These are phyloP conservation scores for Stenogyne calaminthoides DNA, from an alignment of 305 asterid species.

Conservation along the genomic window DNA sequence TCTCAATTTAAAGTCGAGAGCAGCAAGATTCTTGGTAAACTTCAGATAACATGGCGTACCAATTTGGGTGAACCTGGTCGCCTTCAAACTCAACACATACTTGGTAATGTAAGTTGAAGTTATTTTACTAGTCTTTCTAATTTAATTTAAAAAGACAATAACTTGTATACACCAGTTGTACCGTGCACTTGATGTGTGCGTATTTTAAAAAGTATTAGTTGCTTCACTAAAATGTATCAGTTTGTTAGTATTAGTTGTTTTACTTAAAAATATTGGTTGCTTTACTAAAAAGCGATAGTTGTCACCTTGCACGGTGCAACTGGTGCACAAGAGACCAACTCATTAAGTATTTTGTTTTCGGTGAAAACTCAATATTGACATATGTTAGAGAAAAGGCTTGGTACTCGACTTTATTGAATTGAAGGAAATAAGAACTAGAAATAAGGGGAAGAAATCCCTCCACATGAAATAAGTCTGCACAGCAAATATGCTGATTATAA, in stretches of 20 bases:
- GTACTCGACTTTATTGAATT: neutral
- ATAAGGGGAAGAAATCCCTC: neutral
- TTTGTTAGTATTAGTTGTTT: no score
- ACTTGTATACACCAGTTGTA: no score
- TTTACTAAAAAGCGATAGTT: no score
- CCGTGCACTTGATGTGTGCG: no score
- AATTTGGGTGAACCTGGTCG: conserved; percentile 99
- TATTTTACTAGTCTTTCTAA: conserved; percentile 23
- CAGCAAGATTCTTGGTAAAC: conserved; percentile 90
- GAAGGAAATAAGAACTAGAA: neutral
- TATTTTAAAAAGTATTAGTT: no score
- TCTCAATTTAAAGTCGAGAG: conserved; percentile 73
- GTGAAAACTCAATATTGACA: conserved; percentile 13
- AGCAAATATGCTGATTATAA: neutral
- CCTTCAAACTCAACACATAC: conserved; percentile 92
- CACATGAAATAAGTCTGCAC: no score
- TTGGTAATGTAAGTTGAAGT: conserved; percentile 84
- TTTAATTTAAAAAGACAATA: neutral
- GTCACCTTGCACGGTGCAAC: no score
- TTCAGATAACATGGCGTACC: conserved; percentile 99
- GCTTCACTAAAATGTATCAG: no score
- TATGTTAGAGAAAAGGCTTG: neutral
- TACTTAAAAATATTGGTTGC: no score
- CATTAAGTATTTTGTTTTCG: conserved; percentile 3
- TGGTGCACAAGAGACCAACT: no score